These are phyloP conservation scores for Cryptosporidium muris DNA, from an alignment of 169 alveolate genomes.

Conservation along the genomic window DNA sequence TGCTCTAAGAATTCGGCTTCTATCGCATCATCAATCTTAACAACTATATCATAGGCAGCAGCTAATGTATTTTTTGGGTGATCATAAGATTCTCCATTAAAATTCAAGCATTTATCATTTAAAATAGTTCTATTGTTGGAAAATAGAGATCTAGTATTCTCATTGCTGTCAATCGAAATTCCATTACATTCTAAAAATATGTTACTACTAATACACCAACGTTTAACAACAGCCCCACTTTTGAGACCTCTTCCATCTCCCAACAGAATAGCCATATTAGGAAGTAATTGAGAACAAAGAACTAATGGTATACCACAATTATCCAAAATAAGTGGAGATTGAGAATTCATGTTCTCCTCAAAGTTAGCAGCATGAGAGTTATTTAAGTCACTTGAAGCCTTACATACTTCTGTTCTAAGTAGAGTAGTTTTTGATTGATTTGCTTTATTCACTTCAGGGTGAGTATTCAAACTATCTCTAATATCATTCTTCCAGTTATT, in stretches of 20 bases:
- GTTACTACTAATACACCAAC: conserved; percentile 34
- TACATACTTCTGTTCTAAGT: conserved; percentile 13
- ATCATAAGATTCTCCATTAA: background rate
- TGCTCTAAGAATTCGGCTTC: conserved; percentile 26
- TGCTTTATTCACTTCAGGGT: too few relatives aligned
- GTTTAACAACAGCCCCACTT: conserved; percentile 60
- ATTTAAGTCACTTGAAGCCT: conserved; percentile 4
- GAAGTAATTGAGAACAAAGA: conserved; percentile 23
- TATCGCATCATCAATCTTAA: conserved; percentile 37
- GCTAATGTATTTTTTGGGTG: conserved; percentile 48
- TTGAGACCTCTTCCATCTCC: conserved; percentile 54
- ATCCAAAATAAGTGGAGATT: background rate
- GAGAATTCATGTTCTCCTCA: too few relatives aligned
- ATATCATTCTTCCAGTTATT: conserved; percentile 7
- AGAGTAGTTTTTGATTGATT: too few relatives aligned
- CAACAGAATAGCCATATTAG: conserved; percentile 48
- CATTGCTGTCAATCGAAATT: background rate
- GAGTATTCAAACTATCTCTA: background rate
- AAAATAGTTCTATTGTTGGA: background rate
- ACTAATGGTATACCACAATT: conserved; percentile 45
- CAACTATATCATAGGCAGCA: conserved; percentile 62
- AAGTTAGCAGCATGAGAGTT: conserved; percentile 29
- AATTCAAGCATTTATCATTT: too few relatives aligned
- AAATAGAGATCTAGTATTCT: conserved; percentile 5
- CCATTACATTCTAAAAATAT: conserved; percentile 41